A percentile compares a stretch with the other conserved stretches of the same genome.
Evolutionary conservation across 129 eudicot genomes (phyloP).

Genomic region (Dittrichia graveolens): DNA sequence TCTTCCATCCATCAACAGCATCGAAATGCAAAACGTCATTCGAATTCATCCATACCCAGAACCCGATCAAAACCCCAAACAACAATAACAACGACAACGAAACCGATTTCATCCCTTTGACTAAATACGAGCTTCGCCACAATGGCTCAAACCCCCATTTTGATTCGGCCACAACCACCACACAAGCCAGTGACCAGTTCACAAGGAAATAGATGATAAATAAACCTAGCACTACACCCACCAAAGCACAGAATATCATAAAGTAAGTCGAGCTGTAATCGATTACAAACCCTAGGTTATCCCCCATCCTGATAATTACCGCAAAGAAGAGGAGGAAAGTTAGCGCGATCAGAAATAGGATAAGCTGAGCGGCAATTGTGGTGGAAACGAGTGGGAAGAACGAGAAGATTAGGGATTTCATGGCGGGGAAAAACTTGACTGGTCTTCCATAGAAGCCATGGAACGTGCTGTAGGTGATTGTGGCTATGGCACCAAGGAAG

Average conservation of each 20-base stretch:
- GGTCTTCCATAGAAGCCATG: conserved; percentile 76
- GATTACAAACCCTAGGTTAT: conserved; percentile 29
- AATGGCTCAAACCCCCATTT: conserved; percentile 54
- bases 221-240: conserved; percentile 6
- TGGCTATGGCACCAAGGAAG: conserved; percentile 47
- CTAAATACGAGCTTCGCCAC: conserved; percentile 38
- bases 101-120: conserved; percentile 43
- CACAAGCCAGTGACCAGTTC: conserved; percentile 46
- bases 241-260: background rate
- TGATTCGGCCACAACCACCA: conserved; percentile 42
- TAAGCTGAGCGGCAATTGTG: conserved; percentile 27
- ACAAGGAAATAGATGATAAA: conserved; percentile 22
- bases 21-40: conserved; percentile 33
- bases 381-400: conserved; percentile 61
- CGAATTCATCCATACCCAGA: conserved; percentile 38
- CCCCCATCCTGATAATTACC: background rate
- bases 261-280: conserved; percentile 11
- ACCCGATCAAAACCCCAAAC: conserved; percentile 31
- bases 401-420: conserved; percentile 44
- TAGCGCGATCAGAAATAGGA: conserved; percentile 25
- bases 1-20: conserved; percentile 47
- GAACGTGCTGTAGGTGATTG: conserved; percentile 67
- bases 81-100: conserved; percentile 25
- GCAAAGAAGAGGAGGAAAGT: conserved; percentile 6
- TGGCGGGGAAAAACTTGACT: conserved; percentile 52